Evolutionary conservation across 768 basidiomycete species (phyloP).

Genomic region (Tylopilus felleus): DNA sequence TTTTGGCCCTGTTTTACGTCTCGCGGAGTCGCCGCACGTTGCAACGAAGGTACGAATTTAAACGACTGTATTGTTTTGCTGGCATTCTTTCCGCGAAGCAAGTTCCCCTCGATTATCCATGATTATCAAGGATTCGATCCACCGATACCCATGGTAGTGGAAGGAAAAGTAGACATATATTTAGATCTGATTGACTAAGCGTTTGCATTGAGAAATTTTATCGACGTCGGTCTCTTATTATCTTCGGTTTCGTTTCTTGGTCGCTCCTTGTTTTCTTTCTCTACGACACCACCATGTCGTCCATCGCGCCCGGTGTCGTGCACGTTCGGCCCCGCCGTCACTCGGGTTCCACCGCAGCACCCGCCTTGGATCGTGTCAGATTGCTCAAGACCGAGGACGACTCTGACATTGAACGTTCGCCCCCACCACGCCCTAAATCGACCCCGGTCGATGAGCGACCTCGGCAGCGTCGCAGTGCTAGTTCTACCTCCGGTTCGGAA

Average conservation of each 20-base stretch:
- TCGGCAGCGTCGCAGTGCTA: conserved; percentile 44
- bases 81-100: too few species aligned
- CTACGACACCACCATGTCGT: conserved; percentile 12
- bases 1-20: too few species aligned
- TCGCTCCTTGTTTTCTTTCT: conserved; percentile 1
- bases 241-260: neutral
- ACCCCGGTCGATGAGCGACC: conserved; percentile 64
- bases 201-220: neutral
- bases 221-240: neutral
- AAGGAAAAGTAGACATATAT: too few species aligned
- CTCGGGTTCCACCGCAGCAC: conserved; percentile 49
- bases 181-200: too few species aligned
- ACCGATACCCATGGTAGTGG: too few species aligned
- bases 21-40: too few species aligned
- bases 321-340: conserved; percentile 55
- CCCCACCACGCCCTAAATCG: conserved; percentile 71
- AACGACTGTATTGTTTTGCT: too few species aligned
- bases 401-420: conserved; percentile 32
- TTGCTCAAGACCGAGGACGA: conserved; percentile 18
- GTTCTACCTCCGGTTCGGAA: conserved; percentile 35
- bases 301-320: conserved; percentile 12
- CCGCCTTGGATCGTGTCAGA: conserved; percentile 22
- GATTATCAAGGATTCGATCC: too few species aligned
- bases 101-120: too few species aligned
- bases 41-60: too few species aligned